Conservation (phyloP, 1,284 basidiomycete species). For the Heterobasidion annosum region DNA sequence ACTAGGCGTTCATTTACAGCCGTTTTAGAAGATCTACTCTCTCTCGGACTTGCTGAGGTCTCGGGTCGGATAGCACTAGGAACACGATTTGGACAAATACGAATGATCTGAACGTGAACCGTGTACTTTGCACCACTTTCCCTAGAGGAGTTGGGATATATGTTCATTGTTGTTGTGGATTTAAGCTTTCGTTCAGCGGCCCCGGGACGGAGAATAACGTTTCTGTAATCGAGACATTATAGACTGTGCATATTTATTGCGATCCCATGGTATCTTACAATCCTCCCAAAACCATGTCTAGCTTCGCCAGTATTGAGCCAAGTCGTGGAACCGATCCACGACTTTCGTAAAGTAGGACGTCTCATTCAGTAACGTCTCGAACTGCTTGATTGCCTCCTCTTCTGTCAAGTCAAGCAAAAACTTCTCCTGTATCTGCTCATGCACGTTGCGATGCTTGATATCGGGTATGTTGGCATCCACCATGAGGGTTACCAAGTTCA, state of each 20-base stretch:
- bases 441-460: constrained; percentile 86
- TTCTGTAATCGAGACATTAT: too few relatives aligned
- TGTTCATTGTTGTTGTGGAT: too few relatives aligned
- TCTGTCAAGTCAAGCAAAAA: constrained; percentile 91
- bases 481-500: constrained; percentile 96
- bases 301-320: constrained; percentile 69
- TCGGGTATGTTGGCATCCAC: constrained; percentile 97
- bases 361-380: constrained; percentile 89
- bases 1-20: neutral
- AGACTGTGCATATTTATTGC: too few relatives aligned
- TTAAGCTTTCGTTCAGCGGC: too few relatives aligned
- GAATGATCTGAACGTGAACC: too few relatives aligned
- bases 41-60: constrained; percentile 37
- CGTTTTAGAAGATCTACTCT: constrained; percentile 32
- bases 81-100: constrained; percentile 19
- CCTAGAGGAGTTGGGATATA: too few relatives aligned
- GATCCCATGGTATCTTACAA: too few relatives aligned
- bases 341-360: constrained; percentile 92
- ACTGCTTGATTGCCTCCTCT: constrained; percentile 96
- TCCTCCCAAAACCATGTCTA: neutral
- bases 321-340: constrained; percentile 85
- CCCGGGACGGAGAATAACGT: too few relatives aligned
- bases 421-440: constrained; percentile 91
- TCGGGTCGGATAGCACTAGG: constrained; percentile 35
- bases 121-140: too few relatives aligned